These are phyloP conservation scores for Entoloma clypeatum DNA, from an alignment of 1,284 basidiomycete species.

Conservation along the genomic window DNA sequence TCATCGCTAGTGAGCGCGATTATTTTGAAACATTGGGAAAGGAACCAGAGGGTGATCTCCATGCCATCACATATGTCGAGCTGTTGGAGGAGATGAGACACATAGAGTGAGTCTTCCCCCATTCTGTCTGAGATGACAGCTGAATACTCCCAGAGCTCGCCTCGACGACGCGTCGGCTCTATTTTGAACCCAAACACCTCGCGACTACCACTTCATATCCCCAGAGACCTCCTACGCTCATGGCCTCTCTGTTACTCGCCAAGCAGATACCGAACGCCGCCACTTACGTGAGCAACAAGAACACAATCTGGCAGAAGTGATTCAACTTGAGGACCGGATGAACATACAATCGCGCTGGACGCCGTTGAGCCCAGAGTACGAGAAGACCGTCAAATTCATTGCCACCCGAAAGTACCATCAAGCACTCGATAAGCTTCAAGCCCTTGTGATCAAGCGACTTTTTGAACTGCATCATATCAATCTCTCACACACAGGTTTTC, in stretches of 20 bases:
- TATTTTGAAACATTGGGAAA: too few relatives aligned
- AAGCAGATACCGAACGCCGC: conserved; percentile 1
- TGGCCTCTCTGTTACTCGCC: conserved; percentile 1
- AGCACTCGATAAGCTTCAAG: conserved; percentile 17
- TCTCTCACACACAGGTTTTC: conserved; percentile 18
- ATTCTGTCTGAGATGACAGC: not conserved
- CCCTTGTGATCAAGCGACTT: conserved; percentile 17
- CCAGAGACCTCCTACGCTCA: conserved; percentile 2
- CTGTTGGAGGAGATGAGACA: conserved; percentile 15
- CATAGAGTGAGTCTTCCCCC: conserved; percentile 15
- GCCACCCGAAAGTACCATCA: conserved; percentile 9
- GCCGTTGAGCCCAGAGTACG: conserved; percentile 13
- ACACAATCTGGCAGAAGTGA: not conserved
- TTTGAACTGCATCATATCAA: conserved; percentile 22
- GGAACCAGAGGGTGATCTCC: conserved; percentile 21
- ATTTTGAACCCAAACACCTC: conserved; percentile 5
- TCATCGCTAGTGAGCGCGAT: too few relatives aligned
- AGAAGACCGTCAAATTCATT: conserved; percentile 6
- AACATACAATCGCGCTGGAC: conserved; percentile 11
- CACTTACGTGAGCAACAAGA: conserved; percentile 1
- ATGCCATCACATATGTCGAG: conserved; percentile 22
- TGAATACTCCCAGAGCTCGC: not conserved
- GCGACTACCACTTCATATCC: conserved; percentile 5
- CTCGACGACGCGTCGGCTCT: not conserved
- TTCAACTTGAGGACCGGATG: conserved; percentile 6